A percentile compares a stretch with the other conserved stretches of the same genome.
Evolutionary conservation across 768 basidiomycete genomes (phyloP).

Genomic region (Suillus clintonianus): DNA sequence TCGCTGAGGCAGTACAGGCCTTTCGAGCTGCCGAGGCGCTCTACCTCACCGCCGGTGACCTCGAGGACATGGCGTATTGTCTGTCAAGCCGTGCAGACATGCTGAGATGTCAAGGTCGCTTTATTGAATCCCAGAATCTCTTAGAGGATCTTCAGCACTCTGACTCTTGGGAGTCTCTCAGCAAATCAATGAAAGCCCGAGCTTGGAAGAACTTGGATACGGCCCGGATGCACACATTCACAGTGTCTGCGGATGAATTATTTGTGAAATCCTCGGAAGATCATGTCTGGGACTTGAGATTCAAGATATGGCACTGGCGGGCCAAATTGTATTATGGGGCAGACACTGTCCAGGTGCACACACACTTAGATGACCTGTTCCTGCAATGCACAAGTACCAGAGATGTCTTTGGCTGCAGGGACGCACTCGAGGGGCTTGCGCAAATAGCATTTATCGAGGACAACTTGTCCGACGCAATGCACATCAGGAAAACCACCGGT

Average conservation of each 20-base stretch:
- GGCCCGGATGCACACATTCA: neutral
- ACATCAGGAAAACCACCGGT: too few relatives aligned
- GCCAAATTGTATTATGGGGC: neutral
- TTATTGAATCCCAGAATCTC: neutral
- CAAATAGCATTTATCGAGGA: neutral
- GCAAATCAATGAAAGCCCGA: neutral
- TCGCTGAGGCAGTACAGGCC: neutral
- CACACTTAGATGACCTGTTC: neutral
- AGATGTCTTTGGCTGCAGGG: too few relatives aligned
- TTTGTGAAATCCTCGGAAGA: neutral
- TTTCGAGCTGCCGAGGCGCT: neutral
- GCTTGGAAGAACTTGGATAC: neutral
- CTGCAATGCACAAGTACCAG: too few relatives aligned
- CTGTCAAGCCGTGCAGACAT: neutral
- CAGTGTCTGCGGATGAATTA: neutral
- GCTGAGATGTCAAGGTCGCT: neutral
- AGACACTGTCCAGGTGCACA: neutral
- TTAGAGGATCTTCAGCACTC: too few relatives aligned
- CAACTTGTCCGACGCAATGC: neutral
- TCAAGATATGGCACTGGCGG: neutral
- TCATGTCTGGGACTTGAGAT: neutral
- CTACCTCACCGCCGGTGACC: neutral
- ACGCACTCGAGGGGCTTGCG: neutral
- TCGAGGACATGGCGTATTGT: neutral
- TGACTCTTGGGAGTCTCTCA: neutral